These are phyloP conservation scores for Stropharia rugosoannulata DNA, from an alignment of 768 basidiomycete genomes.

Conservation along the genomic window DNA sequence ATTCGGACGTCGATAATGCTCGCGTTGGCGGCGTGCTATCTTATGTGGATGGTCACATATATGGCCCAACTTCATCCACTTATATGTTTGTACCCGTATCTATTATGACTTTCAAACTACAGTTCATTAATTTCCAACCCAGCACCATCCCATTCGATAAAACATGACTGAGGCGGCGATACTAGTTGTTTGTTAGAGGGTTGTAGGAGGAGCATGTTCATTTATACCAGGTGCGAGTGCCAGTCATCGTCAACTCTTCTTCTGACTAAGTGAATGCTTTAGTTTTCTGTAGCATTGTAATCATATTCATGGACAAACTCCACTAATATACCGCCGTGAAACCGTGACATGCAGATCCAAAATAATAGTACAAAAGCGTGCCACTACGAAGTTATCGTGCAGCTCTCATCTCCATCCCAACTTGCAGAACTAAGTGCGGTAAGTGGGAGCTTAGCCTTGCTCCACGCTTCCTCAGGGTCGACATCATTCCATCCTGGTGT, in stretches of 20 bases:
- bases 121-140: conserved; percentile 1
- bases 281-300: conserved; percentile 27
- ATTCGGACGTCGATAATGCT: conserved; percentile 81
- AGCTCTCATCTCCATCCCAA: conserved; percentile 48
- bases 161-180: conserved; percentile 8
- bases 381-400: conserved; percentile 30
- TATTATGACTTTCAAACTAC: neutral
- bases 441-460: conserved; percentile 5
- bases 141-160: conserved; percentile 23
- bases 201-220: conserved; percentile 8
- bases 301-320: conserved; percentile 23
- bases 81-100: conserved; percentile 58
- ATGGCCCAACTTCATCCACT: conserved; percentile 92
- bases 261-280: neutral
- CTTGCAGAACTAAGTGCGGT: conserved; percentile 34
- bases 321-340: conserved; percentile 14
- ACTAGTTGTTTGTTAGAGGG: conserved; percentile 1
- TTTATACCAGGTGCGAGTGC: conserved; percentile 32
- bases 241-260: neutral
- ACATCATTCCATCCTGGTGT: conserved; percentile 15
- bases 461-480: neutral
- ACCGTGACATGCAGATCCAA: neutral
- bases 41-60: conserved; percentile 98
- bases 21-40: conserved; percentile 79
- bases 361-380: neutral